A percentile compares a stretch with the other conserved stretches of the same genome.
These are phyloP conservation scores for Saccharum spontaneum DNA, from an alignment of 176 grass and related monocot genomes.

Conservation along the genomic window DNA sequence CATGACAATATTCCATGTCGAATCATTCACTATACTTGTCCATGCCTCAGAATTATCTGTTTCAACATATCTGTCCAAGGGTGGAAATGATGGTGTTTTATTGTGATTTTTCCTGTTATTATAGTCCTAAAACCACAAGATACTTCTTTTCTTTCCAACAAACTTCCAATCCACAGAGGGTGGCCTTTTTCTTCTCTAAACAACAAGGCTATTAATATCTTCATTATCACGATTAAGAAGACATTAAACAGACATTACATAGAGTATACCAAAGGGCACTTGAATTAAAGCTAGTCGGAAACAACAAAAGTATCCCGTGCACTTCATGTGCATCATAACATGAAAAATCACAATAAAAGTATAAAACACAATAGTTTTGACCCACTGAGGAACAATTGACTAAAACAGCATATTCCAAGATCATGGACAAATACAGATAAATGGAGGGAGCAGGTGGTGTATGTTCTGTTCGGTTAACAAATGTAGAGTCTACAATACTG, in stretches of 20 bases:
- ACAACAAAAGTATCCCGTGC: neutral
- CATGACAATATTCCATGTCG: neutral
- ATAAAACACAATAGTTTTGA: neutral
- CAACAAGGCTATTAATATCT: neutral
- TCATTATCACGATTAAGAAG: neutral
- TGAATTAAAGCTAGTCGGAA: neutral
- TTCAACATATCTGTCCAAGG: neutral
- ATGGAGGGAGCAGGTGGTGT: neutral
- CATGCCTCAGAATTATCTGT: neutral
- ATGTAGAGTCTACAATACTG: neutral
- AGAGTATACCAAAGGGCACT: neutral
- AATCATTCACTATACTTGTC: too few relatives aligned
- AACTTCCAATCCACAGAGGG: neutral
- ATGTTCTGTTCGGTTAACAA: neutral
- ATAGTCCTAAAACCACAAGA: neutral
- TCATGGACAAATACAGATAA: neutral
- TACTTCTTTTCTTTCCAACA: neutral
- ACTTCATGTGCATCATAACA: neutral
- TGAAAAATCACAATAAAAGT: neutral
- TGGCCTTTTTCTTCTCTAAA: neutral
- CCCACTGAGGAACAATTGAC: neutral
- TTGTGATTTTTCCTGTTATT: neutral
- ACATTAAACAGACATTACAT: neutral
- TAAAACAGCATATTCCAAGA: neutral
- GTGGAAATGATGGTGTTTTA: neutral